These are phyloP conservation scores for Aspergillus haitiensis DNA, from an alignment of 495 filamentous ascomycete genomes.

Conservation along the genomic window DNA sequence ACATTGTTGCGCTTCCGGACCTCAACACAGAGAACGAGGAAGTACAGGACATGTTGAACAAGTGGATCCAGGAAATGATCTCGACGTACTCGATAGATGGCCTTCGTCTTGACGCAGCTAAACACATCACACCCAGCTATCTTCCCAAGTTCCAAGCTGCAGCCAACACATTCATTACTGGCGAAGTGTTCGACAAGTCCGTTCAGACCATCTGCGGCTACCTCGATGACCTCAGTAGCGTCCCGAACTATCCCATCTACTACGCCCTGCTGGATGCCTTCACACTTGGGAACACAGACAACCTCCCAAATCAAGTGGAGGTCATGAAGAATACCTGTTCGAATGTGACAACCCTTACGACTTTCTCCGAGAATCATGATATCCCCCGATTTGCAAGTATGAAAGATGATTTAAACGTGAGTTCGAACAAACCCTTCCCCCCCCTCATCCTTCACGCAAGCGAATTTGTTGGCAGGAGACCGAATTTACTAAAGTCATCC, in stretches of 20 bases:
- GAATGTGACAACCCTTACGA: conserved; percentile 62
- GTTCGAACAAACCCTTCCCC: conserved; percentile 3
- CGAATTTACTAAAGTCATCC: background rate
- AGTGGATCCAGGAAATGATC: conserved; percentile 65
- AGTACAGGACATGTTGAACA: conserved; percentile 55
- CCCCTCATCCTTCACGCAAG: background rate
- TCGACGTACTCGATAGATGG: conserved; percentile 73
- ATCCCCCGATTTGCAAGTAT: conserved; percentile 58
- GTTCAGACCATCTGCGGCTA: conserved; percentile 22
- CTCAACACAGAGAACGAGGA: conserved; percentile 61
- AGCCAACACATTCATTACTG: conserved; percentile 19
- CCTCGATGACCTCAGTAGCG: conserved; percentile 37
- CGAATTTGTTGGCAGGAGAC: background rate
- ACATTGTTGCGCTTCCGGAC: conserved; percentile 62
- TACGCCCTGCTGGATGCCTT: conserved; percentile 62
- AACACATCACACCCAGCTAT: conserved; percentile 68
- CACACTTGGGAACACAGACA: conserved; percentile 53
- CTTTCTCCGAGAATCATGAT: conserved; percentile 82
- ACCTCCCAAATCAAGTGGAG: conserved; percentile 52
- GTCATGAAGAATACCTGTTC: conserved; percentile 51
- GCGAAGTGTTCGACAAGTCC: conserved; percentile 23
- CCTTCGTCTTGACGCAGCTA: conserved; percentile 73
- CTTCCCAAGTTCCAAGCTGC: conserved; percentile 53
- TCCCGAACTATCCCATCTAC: conserved; percentile 74
- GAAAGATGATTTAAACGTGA: conserved; percentile 43